phyloP scores from a whole-genome alignment of 2,329 filamentous ascomycete species.

The Pezicula rhizophila region DNA sequence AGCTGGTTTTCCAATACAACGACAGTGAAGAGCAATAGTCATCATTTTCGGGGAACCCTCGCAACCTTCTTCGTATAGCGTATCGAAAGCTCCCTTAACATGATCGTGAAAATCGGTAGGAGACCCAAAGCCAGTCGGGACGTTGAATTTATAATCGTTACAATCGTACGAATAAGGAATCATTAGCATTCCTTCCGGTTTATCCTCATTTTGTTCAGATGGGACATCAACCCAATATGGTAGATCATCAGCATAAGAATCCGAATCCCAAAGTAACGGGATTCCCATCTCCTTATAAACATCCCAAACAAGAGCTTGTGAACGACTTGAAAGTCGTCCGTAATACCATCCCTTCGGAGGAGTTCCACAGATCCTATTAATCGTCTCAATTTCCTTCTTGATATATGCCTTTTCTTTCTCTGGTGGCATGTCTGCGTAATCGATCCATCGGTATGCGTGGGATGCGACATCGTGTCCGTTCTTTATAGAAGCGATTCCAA shows the following conservation, averaged over 20 bases:
- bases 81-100: slow-evolving; percentile 46
- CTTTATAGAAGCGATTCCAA: slow-evolving; percentile 32
- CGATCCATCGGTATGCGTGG: slow-evolving; percentile 38
- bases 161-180: slow-evolving; percentile 49
- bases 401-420: slow-evolving; percentile 34
- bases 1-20: slow-evolving; percentile 46
- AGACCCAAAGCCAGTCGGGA: slow-evolving; percentile 18
- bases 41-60: slow-evolving; percentile 47
- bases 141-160: slow-evolving; percentile 35
- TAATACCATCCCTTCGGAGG: slow-evolving; percentile 31
- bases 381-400: slow-evolving; percentile 30
- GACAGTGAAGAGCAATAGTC: slow-evolving; percentile 48
- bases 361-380: slow-evolving; percentile 28
- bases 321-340: slow-evolving; percentile 31
- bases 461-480: slow-evolving; percentile 36
- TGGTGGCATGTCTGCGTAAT: slow-evolving; percentile 31
- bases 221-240: slow-evolving; percentile 51
- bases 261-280: slow-evolving; percentile 41
- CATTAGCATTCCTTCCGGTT: slow-evolving; percentile 43
- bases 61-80: slow-evolving; percentile 39
- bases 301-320: slow-evolving; percentile 38
- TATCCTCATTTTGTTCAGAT: slow-evolving; percentile 35
- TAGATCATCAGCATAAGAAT: slow-evolving; percentile 48
- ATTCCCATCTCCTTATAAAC: slow-evolving; percentile 47
- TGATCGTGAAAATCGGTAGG: slow-evolving; percentile 29